These are phyloP conservation scores for Brassica nigra DNA, from an alignment of 345 rosid species.

Conservation along the genomic window DNA sequence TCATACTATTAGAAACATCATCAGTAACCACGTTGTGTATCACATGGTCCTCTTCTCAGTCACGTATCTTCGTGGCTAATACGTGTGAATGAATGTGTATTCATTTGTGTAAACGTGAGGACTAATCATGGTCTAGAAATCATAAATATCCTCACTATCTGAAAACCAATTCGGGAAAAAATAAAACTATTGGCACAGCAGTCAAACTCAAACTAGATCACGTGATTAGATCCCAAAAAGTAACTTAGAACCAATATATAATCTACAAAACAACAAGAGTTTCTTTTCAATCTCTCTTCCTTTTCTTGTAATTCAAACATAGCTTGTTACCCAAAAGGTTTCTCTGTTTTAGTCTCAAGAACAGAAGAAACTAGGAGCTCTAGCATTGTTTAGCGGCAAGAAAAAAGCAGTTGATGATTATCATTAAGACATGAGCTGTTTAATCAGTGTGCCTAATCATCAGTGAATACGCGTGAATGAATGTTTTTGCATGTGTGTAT, in stretches of 20 bases:
- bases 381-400: neutral
- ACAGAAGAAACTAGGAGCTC: slow-evolving; percentile 22
- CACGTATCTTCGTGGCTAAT: neutral
- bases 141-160: slow-evolving; percentile 4
- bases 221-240: slow-evolving; percentile 41
- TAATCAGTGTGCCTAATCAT: slow-evolving; percentile 19
- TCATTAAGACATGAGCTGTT: slow-evolving; percentile 23
- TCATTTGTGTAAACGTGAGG: neutral
- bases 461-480: slow-evolving; percentile 2
- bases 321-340: neutral
- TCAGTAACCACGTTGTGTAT: slow-evolving; percentile 33
- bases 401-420: slow-evolving; percentile 5
- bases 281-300: slow-evolving; percentile 20
- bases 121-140: slow-evolving; percentile 22
- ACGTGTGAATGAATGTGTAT: slow-evolving; percentile 14
- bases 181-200: slow-evolving; percentile 26
- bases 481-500: neutral
- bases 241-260: slow-evolving; percentile 12
- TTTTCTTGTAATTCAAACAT: slow-evolving; percentile 12
- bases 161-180: slow-evolving; percentile 15
- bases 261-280: neutral
- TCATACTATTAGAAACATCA: slow-evolving; percentile 15
- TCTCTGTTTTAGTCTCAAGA: slow-evolving; percentile 1
- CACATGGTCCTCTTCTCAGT: slow-evolving; percentile 27
- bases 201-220: slow-evolving; percentile 43